Conservation (phyloP, 352 stramenopile species). For the Aphanomyces invadans region DNA sequence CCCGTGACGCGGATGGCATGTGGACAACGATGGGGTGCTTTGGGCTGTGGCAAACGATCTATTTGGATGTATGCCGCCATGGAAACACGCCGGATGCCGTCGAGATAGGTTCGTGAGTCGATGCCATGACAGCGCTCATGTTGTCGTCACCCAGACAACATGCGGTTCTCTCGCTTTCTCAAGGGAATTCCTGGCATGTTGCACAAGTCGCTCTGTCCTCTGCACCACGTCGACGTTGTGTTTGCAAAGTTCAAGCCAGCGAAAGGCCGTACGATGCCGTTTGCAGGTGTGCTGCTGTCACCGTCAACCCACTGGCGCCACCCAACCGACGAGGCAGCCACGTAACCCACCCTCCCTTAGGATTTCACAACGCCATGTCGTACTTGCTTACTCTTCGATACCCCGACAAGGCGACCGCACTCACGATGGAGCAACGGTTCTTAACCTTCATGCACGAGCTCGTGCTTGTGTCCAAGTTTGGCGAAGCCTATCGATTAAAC, state of each 20-base stretch:
- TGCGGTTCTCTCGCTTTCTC: conserved; percentile 13
- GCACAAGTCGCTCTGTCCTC: conserved; percentile 6
- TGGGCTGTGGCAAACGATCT: conserved; percentile 9
- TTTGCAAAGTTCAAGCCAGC: conserved; percentile 17
- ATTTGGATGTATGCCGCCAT: conserved; percentile 7
- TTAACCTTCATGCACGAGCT: conserved; percentile 8
- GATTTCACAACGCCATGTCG: conserved; percentile 10
- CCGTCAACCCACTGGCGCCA: too few relatives aligned
- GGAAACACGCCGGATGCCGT: conserved; percentile 7
- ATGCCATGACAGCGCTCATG: background rate
- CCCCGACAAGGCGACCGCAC: background rate
- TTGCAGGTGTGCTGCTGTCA: background rate
- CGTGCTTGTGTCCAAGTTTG: conserved; percentile 17
- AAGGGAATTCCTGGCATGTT: conserved; percentile 12
- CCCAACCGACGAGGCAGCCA: too few relatives aligned
- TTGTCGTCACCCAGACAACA: conserved; percentile 2
- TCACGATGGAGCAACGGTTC: conserved; percentile 2
- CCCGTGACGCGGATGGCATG: background rate
- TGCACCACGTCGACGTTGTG: conserved; percentile 5
- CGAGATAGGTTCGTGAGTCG: background rate
- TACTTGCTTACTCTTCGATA: conserved; percentile 2
- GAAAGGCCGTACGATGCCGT: conserved; percentile 10
- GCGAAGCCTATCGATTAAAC: conserved; percentile 5
- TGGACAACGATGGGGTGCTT: background rate
- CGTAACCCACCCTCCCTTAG: background rate